Evolutionary conservation across 306 rosid species (phyloP).

Genomic region (Macrotyloma uniflorum): DNA sequence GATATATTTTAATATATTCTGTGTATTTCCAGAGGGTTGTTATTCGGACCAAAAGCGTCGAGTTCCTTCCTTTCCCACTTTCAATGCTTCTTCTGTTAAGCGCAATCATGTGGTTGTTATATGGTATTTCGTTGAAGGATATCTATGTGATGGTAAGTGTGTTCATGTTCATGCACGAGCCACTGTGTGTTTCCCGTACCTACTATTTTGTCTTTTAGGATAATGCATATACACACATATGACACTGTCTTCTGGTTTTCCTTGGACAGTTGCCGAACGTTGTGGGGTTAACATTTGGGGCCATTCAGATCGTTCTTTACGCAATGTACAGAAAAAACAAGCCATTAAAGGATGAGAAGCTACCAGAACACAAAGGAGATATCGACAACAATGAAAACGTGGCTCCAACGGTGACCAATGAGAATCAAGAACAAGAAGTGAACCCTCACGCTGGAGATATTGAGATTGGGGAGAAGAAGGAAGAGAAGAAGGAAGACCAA

Average conservation of each 20-base stretch:
- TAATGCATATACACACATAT: background rate
- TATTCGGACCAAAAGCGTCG: constrained; percentile 87
- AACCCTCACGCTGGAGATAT: background rate
- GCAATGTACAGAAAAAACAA: constrained; percentile 59
- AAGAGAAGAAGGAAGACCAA: background rate
- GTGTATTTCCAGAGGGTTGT: constrained; percentile 62
- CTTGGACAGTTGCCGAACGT: constrained; percentile 77
- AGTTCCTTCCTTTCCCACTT: constrained; percentile 85
- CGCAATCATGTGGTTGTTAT: constrained; percentile 77
- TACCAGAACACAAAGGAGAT: constrained; percentile 67
- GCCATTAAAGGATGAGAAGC: constrained; percentile 51
- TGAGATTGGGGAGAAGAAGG: constrained; percentile 25
- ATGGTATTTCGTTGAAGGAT: constrained; percentile 70
- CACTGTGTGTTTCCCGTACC: background rate
- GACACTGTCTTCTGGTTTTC: background rate
- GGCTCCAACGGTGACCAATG: background rate
- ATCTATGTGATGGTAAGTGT: constrained; percentile 81
- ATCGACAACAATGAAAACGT: background rate
- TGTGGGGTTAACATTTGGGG: constrained; percentile 72
- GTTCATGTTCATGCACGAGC: background rate
- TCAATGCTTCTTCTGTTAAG: constrained; percentile 86
- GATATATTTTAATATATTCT: background rate
- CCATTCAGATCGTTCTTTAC: constrained; percentile 71
- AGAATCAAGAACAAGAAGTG: constrained; percentile 21
- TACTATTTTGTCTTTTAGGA: constrained; percentile 33